Percentiles rank a stretch among this genome's conserved stretches.
phyloP scores from a whole-genome alignment of 2,329 filamentous ascomycete species.

The Hypoxylon sp. region DNA sequence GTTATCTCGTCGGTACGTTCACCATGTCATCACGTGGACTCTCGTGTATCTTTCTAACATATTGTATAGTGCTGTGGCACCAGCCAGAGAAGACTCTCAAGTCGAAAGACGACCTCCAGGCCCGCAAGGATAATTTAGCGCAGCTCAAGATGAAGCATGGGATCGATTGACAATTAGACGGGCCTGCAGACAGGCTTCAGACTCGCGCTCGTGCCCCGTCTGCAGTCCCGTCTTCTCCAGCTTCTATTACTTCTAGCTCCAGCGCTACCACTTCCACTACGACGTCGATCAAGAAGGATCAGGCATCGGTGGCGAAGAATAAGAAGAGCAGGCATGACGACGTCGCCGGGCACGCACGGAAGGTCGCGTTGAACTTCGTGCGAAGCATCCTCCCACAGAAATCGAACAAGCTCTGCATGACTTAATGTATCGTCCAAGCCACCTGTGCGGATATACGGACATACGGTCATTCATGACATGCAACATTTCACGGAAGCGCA shows the following conservation, averaged over 20 bases:
- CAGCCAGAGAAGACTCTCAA: constrained; percentile 79
- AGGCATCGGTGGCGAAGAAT: constrained; percentile 47
- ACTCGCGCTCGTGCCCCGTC: constrained; percentile 62
- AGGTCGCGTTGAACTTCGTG: constrained; percentile 52
- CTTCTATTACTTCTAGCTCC: constrained; percentile 56
- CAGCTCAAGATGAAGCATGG: constrained; percentile 97
- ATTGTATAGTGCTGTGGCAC: constrained; percentile 69
- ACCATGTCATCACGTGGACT: constrained; percentile 21
- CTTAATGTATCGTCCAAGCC: constrained; percentile 46
- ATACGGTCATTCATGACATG: constrained; percentile 42
- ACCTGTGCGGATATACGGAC: constrained; percentile 38
- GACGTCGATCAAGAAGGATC: constrained; percentile 49
- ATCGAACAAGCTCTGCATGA: constrained; percentile 54
- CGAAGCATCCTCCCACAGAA: constrained; percentile 54
- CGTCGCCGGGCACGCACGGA: constrained; percentile 52
- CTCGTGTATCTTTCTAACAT: constrained; percentile 27
- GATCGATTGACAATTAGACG: constrained; percentile 94
- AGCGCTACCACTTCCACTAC: constrained; percentile 49
- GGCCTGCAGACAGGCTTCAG: constrained; percentile 70
- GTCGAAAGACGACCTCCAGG: constrained; percentile 93
- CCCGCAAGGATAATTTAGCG: constrained; percentile 97
- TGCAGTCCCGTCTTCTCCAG: constrained; percentile 73
- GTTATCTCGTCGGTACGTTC: constrained; percentile 92
- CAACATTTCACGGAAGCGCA: constrained; percentile 34
- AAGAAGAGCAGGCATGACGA: constrained; percentile 53